Conservation (phyloP, 179 eudicot genomes). For the Dionaea muscipula region DNA sequence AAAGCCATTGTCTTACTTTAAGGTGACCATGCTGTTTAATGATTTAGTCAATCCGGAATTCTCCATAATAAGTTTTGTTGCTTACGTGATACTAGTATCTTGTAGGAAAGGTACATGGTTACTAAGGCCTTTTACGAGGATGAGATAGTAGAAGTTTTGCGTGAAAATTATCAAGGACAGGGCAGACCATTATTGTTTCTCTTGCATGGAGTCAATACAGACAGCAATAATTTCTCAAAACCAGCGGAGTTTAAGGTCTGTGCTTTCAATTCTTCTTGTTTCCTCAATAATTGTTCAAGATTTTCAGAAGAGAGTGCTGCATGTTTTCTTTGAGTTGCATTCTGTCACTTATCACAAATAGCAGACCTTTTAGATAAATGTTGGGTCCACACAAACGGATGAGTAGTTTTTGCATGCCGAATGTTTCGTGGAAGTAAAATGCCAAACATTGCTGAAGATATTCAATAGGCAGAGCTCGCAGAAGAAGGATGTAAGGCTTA, state of each 20-base stretch:
- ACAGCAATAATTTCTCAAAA: conserved; percentile 72
- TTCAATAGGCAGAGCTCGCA: no score
- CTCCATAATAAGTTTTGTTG: conserved; percentile 1
- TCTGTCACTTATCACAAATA: no score
- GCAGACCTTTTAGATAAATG: no score
- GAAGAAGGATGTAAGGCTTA: no score
- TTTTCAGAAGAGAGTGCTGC: neutral
- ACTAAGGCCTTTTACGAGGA: conserved; percentile 43
- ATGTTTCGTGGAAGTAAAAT: no score
- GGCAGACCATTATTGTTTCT: conserved; percentile 58
- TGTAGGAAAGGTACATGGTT: conserved; percentile 83
- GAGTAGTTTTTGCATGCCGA: no score
- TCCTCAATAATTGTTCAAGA: neutral
- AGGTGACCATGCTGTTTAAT: conserved; percentile 34
- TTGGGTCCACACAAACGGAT: no score
- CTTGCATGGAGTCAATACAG: conserved; percentile 89
- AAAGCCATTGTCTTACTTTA: conserved; percentile 47
- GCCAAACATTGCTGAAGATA: no score
- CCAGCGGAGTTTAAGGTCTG: conserved; percentile 84
- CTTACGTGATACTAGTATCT: conserved; percentile 15
- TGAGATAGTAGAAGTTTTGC: conserved; percentile 55
- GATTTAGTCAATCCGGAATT: conserved; percentile 5
- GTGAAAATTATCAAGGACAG: conserved; percentile 38
- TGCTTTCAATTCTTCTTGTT: neutral
- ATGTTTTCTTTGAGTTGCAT: neutral